A percentile compares a stretch with the other conserved stretches of the same genome.
phyloP scores from a whole-genome alignment of 2,329 filamentous ascomycete species.

The Penicillium sp. region DNA sequence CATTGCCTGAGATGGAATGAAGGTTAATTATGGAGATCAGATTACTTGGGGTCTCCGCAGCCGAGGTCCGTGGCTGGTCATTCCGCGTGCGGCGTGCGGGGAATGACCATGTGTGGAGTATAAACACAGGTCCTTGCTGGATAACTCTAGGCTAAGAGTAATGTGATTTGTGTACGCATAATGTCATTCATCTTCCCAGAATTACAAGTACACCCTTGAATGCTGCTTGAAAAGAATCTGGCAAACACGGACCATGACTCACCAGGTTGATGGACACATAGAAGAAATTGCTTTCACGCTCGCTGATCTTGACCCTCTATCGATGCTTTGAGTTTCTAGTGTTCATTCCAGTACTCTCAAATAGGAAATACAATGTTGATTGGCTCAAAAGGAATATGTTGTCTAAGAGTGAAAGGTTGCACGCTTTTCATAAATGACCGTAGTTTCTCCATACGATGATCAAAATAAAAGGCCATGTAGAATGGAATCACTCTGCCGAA shows the following conservation, averaged over 20 bases:
- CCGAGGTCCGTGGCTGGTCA: conserved; percentile 19
- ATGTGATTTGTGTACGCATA: not conserved
- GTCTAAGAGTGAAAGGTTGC: conserved; percentile 1
- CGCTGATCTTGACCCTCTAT: not conserved
- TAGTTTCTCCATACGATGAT: not conserved
- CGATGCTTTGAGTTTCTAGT: not conserved
- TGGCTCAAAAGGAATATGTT: not conserved
- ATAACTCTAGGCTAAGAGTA: not conserved
- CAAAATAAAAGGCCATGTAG: conserved; percentile 2
- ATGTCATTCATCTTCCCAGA: not conserved
- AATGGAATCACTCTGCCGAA: conserved; percentile 6
- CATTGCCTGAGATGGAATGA: not conserved
- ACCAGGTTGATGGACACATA: not conserved
- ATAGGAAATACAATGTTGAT: conserved; percentile 1
- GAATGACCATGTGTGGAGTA: conserved; percentile 2
- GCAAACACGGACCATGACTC: not conserved
- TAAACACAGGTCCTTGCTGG: not conserved
- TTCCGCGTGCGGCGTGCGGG: conserved; percentile 13
- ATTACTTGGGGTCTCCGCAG: conserved; percentile 13
- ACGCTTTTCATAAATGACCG: conserved; percentile 3
- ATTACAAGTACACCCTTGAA: not conserved
- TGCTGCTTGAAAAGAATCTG: too few relatives aligned
- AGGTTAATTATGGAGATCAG: not conserved
- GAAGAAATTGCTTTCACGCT: not conserved
- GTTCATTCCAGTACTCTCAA: not conserved